A percentile compares a stretch with the other conserved stretches of the same genome.
These are phyloP conservation scores for Pinus taeda DNA, from an alignment of 75 land plant species.

Conservation along the genomic window DNA sequence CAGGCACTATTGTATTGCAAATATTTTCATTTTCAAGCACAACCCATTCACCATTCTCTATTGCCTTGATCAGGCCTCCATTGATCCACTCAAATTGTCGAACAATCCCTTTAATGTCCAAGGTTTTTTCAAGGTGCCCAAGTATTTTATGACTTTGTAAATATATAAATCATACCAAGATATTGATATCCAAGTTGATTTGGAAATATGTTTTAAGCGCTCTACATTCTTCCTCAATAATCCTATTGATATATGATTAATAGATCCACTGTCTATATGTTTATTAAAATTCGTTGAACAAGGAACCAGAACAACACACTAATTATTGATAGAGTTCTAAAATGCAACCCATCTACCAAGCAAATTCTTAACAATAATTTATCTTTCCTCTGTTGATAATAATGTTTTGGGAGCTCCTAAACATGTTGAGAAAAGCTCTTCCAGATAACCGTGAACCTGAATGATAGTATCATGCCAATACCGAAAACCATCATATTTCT, in stretches of 20 bases:
- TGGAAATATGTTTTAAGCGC: constrained; percentile 20
- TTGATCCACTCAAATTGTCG: constrained; percentile 93
- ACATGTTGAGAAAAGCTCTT: constrained; percentile 33
- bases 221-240: constrained; percentile 37
- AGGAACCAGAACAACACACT: constrained; percentile 4
- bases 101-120: constrained; percentile 15
- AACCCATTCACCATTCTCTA: constrained; percentile 96
- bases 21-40: constrained; percentile 93
- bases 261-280: constrained; percentile 4
- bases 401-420: constrained; percentile 17
- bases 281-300: constrained; percentile 6
- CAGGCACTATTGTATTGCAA: constrained; percentile 99
- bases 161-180: constrained; percentile 45
- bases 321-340: constrained; percentile 16
- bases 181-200: constrained; percentile 14
- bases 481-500: constrained; percentile 80
- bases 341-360: constrained; percentile 58
- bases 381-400: constrained; percentile 18
- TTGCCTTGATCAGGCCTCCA: constrained; percentile 77
- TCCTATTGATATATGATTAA: constrained; percentile 7
- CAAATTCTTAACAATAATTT: constrained; percentile 28
- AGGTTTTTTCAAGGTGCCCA: constrained; percentile 23
- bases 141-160: constrained; percentile 24
- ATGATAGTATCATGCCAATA: constrained; percentile 35
- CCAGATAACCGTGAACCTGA: constrained; percentile 43